Evolutionary conservation across 352 stramenopile species (phyloP).

Genomic region (Halophytophthora batemanensis): DNA sequence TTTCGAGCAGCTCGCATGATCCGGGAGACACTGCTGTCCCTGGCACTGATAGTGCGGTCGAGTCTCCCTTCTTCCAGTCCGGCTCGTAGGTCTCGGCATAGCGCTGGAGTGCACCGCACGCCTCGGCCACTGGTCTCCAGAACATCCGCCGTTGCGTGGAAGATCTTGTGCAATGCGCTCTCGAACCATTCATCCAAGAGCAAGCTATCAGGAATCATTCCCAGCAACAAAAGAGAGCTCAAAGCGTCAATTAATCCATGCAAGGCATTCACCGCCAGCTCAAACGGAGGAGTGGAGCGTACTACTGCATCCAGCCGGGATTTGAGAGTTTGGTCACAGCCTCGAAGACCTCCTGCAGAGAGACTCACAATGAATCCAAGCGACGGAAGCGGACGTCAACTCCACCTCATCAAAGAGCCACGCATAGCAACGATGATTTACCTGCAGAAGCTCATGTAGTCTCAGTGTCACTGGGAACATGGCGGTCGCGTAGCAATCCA

Average conservation of each 20-base stretch:
- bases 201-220: slow-evolving; percentile 9
- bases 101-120: slow-evolving; percentile 8
- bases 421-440: not conserved
- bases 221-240: too few relatives aligned
- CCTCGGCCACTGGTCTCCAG: slow-evolving; percentile 2
- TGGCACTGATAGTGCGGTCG: not conserved
- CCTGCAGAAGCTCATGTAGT: slow-evolving; percentile 21
- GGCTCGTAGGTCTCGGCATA: not conserved
- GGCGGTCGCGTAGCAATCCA: slow-evolving; percentile 40
- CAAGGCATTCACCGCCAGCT: not conserved
- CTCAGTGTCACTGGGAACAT: slow-evolving; percentile 18
- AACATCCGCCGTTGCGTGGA: slow-evolving; percentile 5
- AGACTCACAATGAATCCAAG: too few relatives aligned
- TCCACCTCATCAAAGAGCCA: too few relatives aligned
- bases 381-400: too few relatives aligned
- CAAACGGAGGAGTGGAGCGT: slow-evolving; percentile 2
- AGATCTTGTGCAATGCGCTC: slow-evolving; percentile 9
- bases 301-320: slow-evolving; percentile 38
- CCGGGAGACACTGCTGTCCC: slow-evolving; percentile 8
- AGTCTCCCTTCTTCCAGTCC: slow-evolving; percentile 2
- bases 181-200: slow-evolving; percentile 25
- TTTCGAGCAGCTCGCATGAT: slow-evolving; percentile 10
- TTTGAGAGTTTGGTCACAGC: slow-evolving; percentile 25
- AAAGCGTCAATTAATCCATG: not conserved
- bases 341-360: slow-evolving; percentile 27